Evolutionary conservation across 2,329 filamentous ascomycete genomes (phyloP), one percentile per base, ranked within the genome.

Genomic region (Venturia nashicola): DNA sequence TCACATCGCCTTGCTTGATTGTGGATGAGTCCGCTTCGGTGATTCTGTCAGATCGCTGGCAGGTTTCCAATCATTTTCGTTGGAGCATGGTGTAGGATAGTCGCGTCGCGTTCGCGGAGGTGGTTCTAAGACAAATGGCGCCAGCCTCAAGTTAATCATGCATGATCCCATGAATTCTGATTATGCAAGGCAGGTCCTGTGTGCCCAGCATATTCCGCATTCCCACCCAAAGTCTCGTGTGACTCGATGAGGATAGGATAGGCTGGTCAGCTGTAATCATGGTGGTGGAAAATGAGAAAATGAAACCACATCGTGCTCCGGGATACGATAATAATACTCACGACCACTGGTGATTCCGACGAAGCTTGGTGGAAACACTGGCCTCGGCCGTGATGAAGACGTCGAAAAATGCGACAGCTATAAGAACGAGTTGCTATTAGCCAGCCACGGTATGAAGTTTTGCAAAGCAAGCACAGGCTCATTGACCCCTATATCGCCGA

Each of bases 131-230:
- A n/a, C 27, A 34, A 57, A 18, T 34, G 51, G 51, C n/a, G 18
- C 27, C 51, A 48, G 44, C 44, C 44, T 48, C 44, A 57, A 57
- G 23, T 57, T 34, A 36, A 57, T 36, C 51, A 57, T 36, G 51
- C 51, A 57, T 57, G 51, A 7, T 6, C 51, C 51, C 32, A 57
- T 57, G 51, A 14, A 57, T 57, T 5, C 51, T 57, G 27, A 57
- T 57, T 57, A 57, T 57, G 51, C 51, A 57, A 57, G 27, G 51
- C 51, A 57, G 51, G 27, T 16, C 51, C 32, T 57, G 23, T 54
- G 48, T 34, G 51, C 51, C 32, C 27, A 57, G 27, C 27, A 36
- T 11, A 57, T 57, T 57, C 51, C 51, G 32, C 51, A 57, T 20
- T 57, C 18, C 18, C 27, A 32, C 14, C 6, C 51, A 16, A 18